Evolutionary conservation across 805 yeast species (phyloP).

Genomic region (Spencermartinsiella europaea): DNA sequence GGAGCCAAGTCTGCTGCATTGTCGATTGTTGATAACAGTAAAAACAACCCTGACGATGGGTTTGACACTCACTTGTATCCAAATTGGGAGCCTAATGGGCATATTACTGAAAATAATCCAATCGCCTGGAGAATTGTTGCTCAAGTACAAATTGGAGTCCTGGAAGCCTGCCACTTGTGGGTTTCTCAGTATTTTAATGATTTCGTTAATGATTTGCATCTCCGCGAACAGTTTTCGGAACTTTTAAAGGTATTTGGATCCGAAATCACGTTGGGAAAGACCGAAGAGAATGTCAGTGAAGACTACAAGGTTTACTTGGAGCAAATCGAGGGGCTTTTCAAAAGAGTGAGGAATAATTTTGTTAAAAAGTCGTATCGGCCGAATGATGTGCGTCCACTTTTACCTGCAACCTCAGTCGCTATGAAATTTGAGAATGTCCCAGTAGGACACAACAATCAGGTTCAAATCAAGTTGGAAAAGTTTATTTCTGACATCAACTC

Average conservation of each 20-base stretch:
- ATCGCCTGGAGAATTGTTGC: slow-evolving; percentile 64
- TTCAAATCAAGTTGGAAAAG: slow-evolving; percentile 40
- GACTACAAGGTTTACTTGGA: slow-evolving; percentile 23
- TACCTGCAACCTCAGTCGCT: slow-evolving; percentile 21
- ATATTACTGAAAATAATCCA: slow-evolving; percentile 35
- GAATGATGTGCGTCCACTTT: slow-evolving; percentile 24
- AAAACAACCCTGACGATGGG: slow-evolving; percentile 9
- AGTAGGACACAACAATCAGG: slow-evolving; percentile 13
- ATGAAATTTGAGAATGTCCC: slow-evolving; percentile 17
- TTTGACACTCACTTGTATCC: slow-evolving; percentile 21
- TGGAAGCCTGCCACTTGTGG: slow-evolving; percentile 69
- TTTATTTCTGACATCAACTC: slow-evolving; percentile 63
- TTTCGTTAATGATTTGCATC: slow-evolving; percentile 61
- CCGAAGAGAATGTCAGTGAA: slow-evolving; percentile 10
- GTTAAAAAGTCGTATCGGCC: slow-evolving; percentile 31
- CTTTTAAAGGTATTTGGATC: slow-evolving; percentile 62
- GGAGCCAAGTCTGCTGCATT: slow-evolving; percentile 61
- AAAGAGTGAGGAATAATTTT: slow-evolving; percentile 60
- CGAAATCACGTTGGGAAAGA: slow-evolving; percentile 42
- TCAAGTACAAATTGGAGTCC: slow-evolving; percentile 74
- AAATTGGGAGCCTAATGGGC: slow-evolving; percentile 22
- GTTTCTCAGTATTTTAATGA: slow-evolving; percentile 69
- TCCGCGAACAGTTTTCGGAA: slow-evolving; percentile 56
- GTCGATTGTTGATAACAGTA: slow-evolving; percentile 38
- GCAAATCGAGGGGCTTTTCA: slow-evolving; percentile 42